phyloP scores from a whole-genome alignment of 2,329 filamentous ascomycete species.

The Metarhizium album region DNA sequence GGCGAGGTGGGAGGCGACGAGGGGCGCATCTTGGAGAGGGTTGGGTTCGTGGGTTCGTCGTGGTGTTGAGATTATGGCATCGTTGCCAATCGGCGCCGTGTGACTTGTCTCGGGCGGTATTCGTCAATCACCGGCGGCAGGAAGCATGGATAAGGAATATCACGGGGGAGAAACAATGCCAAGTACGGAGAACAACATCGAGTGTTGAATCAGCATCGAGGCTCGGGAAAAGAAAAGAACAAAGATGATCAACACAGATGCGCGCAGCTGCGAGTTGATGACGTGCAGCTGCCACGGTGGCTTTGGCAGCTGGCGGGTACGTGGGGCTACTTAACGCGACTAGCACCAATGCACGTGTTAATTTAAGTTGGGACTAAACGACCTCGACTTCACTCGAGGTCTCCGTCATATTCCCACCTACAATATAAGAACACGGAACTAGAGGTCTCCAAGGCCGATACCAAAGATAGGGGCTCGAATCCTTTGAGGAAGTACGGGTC shows the following conservation, averaged over 20 bases:
- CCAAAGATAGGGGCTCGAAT: too few relatives aligned
- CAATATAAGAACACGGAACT: too few relatives aligned
- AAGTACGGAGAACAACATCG: too few relatives aligned
- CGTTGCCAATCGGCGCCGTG: neutral
- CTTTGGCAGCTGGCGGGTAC: slow-evolving; percentile 1
- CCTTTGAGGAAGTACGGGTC: too few relatives aligned
- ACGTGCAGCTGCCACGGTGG: slow-evolving; percentile 3
- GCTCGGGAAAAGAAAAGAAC: neutral
- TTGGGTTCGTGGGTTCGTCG: neutral
- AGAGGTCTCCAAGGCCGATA: too few relatives aligned
- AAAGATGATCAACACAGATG: neutral
- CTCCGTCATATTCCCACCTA: too few relatives aligned
- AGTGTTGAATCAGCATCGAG: too few relatives aligned
- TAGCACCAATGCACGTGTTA: neutral
- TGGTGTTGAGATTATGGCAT: neutral
- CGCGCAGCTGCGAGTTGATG: neutral
- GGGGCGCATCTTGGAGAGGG: slow-evolving; percentile 2
- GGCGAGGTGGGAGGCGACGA: slow-evolving; percentile 17
- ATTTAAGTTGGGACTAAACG: neutral
- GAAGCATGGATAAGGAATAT: neutral
- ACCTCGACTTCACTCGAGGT: too few relatives aligned
- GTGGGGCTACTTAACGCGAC: neutral
- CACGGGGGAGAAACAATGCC: too few relatives aligned
- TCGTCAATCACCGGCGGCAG: neutral
- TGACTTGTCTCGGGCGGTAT: neutral